Evolutionary conservation across 2,329 filamentous ascomycete genomes (phyloP).

Genomic region (Botrytis aclada): DNA sequence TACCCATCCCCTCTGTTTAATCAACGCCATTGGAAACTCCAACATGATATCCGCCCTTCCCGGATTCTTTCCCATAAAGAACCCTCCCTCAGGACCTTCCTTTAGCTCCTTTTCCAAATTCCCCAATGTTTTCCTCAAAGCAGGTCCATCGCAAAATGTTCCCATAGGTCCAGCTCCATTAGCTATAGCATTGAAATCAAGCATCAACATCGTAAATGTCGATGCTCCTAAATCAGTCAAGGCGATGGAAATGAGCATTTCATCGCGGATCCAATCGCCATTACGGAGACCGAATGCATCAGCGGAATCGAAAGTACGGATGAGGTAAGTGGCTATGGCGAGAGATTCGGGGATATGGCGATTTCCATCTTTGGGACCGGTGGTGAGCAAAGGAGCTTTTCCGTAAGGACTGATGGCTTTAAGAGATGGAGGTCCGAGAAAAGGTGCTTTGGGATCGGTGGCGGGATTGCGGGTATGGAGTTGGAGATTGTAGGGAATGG

Average conservation of each 20-base stretch:
- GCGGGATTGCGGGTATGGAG: conserved; percentile 62
- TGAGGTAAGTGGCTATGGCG: conserved; percentile 38
- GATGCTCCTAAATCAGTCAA: conserved; percentile 26
- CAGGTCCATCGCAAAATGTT: conserved; percentile 22
- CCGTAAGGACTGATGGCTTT: conserved; percentile 73
- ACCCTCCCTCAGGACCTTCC: conserved; percentile 26
- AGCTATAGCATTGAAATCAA: conserved; percentile 25
- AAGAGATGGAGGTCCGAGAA: conserved; percentile 67
- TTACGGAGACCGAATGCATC: conserved; percentile 33
- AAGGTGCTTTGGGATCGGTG: conserved; percentile 42
- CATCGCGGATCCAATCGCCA: conserved; percentile 38
- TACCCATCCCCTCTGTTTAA: conserved; percentile 34
- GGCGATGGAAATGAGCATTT: conserved; percentile 30
- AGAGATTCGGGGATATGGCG: conserved; percentile 34
- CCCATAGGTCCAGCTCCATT: conserved; percentile 17
- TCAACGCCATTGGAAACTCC: conserved; percentile 35
- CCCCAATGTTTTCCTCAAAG: conserved; percentile 22
- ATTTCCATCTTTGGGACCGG: conserved; percentile 31
- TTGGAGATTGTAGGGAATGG: conserved; percentile 71
- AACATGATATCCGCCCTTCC: conserved; percentile 39
- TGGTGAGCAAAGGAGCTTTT: conserved; percentile 70
- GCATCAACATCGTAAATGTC: conserved; percentile 28
- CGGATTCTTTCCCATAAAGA: conserved; percentile 32
- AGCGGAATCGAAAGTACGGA: conserved; percentile 36
- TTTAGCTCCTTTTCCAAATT: conserved; percentile 29